A percentile compares a stretch with the other conserved stretches of the same genome.
phyloP scores from a whole-genome alignment of 768 basidiomycete species.

The Tephrocybe sp. region DNA sequence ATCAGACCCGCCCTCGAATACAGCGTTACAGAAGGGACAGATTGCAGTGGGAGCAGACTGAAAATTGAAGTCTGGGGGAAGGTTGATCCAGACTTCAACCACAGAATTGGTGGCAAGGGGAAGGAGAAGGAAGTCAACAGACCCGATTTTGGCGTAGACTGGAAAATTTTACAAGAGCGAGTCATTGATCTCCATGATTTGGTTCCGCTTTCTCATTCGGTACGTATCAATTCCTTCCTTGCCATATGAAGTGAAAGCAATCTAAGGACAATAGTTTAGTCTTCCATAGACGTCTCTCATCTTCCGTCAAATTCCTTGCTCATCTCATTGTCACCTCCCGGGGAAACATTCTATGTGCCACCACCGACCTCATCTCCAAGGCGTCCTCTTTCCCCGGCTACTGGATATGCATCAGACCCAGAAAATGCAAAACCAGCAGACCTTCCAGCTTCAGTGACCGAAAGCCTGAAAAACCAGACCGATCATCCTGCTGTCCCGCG shows the following conservation, averaged over 20 bases:
- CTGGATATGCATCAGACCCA: constrained; percentile 71
- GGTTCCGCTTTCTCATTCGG: constrained; percentile 58
- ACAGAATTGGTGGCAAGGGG: constrained; percentile 42
- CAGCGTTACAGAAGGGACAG: too few species aligned
- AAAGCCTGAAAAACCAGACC: constrained; percentile 9
- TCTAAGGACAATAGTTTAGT: constrained; percentile 22
- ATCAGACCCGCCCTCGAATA: too few species aligned
- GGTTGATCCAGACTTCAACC: constrained; percentile 24
- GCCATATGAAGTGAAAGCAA: constrained; percentile 5
- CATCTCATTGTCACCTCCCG: constrained; percentile 60
- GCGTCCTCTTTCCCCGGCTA: constrained; percentile 54
- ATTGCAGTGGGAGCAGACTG: constrained; percentile 50
- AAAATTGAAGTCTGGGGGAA: constrained; percentile 62
- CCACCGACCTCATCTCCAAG: constrained; percentile 27
- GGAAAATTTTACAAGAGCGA: constrained; percentile 72
- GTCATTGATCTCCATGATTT: constrained; percentile 57
- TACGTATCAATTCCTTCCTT: constrained; percentile 31
- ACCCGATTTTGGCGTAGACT: constrained; percentile 30
- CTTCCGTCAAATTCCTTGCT: constrained; percentile 76
- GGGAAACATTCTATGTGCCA: constrained; percentile 59
- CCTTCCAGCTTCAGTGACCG: constrained; percentile 8
- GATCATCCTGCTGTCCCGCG: constrained; percentile 25
- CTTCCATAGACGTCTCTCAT: constrained; percentile 29
- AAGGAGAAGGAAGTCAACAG: constrained; percentile 28
- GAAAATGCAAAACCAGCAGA: constrained; percentile 46